Evolutionary conservation across 2,329 filamentous ascomycete species (phyloP).

Genomic region (Botryotinia narcissicola): DNA sequence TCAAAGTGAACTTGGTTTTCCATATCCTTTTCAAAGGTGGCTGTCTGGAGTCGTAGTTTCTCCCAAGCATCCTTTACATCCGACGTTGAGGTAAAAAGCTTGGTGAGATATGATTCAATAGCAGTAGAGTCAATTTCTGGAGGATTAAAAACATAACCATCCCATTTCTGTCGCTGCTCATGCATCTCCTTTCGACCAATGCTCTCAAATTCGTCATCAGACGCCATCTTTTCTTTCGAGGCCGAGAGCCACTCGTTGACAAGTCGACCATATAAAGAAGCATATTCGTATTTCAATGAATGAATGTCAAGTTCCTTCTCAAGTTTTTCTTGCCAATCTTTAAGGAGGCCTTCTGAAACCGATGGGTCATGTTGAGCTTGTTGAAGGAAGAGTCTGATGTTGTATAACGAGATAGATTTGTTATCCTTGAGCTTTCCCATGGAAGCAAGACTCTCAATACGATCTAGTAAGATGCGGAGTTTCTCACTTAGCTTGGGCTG

Average conservation of each 20-base stretch:
- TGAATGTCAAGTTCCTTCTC: slow-evolving; percentile 47
- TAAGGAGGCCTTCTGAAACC: slow-evolving; percentile 46
- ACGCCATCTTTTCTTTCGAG: slow-evolving; percentile 36
- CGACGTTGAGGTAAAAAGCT: slow-evolving; percentile 47
- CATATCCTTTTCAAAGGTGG: slow-evolving; percentile 37
- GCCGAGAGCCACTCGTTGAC: slow-evolving; percentile 53
- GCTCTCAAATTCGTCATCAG: slow-evolving; percentile 42
- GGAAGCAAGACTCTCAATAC: slow-evolving; percentile 39
- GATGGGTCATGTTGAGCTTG: slow-evolving; percentile 53
- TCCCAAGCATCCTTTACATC: slow-evolving; percentile 43
- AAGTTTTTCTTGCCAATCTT: slow-evolving; percentile 48
- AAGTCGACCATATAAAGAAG: slow-evolving; percentile 52
- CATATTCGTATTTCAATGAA: slow-evolving; percentile 52
- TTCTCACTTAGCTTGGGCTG: slow-evolving; percentile 38
- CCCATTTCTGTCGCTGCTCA: slow-evolving; percentile 52
- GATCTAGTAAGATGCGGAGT: slow-evolving; percentile 40
- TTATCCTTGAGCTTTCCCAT: slow-evolving; percentile 35
- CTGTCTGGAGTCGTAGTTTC: slow-evolving; percentile 42
- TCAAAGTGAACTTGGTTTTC: slow-evolving; percentile 40
- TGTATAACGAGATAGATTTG: slow-evolving; percentile 30
- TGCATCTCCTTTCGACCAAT: slow-evolving; percentile 54
- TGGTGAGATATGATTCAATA: slow-evolving; percentile 50
- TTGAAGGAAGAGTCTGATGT: slow-evolving; percentile 49
- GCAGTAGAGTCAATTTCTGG: slow-evolving; percentile 44
- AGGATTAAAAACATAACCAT: slow-evolving; percentile 51